Evolutionary conservation across 1,284 basidiomycete genomes (phyloP).

Genomic region (Microbotryum saponariae): DNA sequence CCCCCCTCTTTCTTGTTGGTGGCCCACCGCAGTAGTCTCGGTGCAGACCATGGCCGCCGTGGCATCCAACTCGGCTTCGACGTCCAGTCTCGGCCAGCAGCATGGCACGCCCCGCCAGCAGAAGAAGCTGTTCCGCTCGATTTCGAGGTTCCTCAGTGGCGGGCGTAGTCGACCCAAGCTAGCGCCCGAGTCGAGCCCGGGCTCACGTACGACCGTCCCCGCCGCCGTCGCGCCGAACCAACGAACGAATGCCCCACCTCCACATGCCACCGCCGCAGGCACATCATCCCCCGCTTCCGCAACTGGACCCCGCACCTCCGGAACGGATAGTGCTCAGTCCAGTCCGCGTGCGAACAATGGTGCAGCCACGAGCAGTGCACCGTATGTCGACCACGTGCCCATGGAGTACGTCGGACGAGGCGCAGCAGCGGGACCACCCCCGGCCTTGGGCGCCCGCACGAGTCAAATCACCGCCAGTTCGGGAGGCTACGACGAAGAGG

Average conservation of each 20-base stretch:
- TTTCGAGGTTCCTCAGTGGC: constrained; percentile 19
- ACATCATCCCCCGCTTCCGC: background rate
- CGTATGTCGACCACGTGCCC: too few species aligned
- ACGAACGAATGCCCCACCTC: background rate
- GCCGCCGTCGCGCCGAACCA: background rate
- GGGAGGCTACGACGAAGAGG: constrained; percentile 1
- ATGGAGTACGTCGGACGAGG: too few species aligned
- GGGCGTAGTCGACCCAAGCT: background rate
- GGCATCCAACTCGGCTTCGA: too few species aligned
- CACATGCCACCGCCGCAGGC: background rate
- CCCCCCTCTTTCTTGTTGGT: too few species aligned
- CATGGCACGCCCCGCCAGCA: background rate
- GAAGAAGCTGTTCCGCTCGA: constrained; percentile 13
- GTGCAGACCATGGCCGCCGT: too few species aligned
- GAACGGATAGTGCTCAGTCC: too few species aligned
- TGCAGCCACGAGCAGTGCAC: too few species aligned
- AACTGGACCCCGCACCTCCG: background rate
- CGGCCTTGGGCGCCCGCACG: background rate
- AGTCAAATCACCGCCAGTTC: constrained; percentile 1
- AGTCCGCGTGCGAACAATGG: too few species aligned
- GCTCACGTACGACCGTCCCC: background rate
- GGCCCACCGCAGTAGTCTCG: too few species aligned
- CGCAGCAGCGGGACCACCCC: too few species aligned
- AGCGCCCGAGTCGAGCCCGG: background rate
- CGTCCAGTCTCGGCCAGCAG: background rate